Evolutionary conservation across 2,329 filamentous ascomycete genomes (phyloP).

Genomic region (Colletotrichum spinosum): DNA sequence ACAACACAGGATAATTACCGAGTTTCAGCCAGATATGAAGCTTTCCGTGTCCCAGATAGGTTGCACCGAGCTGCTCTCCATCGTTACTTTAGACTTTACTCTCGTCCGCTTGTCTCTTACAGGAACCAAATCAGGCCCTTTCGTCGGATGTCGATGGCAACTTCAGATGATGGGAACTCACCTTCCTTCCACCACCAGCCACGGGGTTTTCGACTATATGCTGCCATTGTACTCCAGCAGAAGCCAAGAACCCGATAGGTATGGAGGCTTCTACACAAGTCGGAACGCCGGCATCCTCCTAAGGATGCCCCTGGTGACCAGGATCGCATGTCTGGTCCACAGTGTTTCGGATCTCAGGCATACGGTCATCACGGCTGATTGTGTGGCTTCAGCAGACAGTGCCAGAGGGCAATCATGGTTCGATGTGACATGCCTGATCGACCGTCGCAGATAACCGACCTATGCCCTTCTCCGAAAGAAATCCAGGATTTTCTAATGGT

Average conservation of each 20-base stretch:
- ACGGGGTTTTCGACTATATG: background rate
- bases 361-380: constrained; percentile 14
- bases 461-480: constrained; percentile 3
- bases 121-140: background rate
- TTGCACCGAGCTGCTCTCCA: too few species aligned
- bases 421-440: constrained; percentile 29
- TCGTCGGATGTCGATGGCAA: constrained; percentile 22
- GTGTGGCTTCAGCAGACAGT: constrained; percentile 4
- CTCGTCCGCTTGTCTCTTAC: background rate
- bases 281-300: constrained; percentile 26
- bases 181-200: background rate
- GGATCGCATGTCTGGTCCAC: constrained; percentile 30
- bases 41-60: too few species aligned
- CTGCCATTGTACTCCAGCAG: background rate
- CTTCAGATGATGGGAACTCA: constrained; percentile 30
- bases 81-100: constrained; percentile 6
- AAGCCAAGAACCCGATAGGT: background rate
- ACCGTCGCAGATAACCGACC: constrained; percentile 28
- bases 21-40: constrained; percentile 32
- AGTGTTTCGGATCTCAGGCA: constrained; percentile 32
- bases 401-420: constrained; percentile 1
- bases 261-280: background rate
- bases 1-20: too few species aligned
- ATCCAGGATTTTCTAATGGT: background rate
- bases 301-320: constrained; percentile 4